Evolutionary conservation across 129 eudicot species (phyloP), one percentile per base, ranked within the genome.

Genomic region (Smallanthus sonchifolius): DNA sequence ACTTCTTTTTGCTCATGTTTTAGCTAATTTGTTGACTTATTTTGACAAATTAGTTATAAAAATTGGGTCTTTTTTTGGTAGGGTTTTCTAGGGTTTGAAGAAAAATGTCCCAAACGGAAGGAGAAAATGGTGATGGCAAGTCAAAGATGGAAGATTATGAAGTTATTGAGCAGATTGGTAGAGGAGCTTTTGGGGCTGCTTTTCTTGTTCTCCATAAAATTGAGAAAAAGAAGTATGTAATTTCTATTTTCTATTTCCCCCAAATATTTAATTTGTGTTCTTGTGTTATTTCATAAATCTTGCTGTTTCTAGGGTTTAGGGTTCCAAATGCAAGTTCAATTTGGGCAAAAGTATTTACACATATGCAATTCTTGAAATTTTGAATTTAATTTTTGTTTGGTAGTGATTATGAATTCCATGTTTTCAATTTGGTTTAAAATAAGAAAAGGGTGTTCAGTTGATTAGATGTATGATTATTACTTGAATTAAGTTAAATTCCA

Each of bases 111-210:
- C 80, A 76, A 77, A 89, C 83, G 92, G 89, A 81, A 79, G 72
- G 70, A 13, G 92, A 86, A 75, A 83, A 77, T 77, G 84, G 87
- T 16, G 92, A 86, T 80, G 51, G 76, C 35, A 79, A 77, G 85
- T 86, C 88, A 7, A 91, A 83, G 85, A 83, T 94, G 92, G 97
- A 88, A 42, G 96, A 85, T 49, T 95, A 95, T 77, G 90, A 95
- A 84, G 94, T 91, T 28, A 85, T 91, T 37, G 97, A 95, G 87
- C 99, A 91, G 89, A 91, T 95, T 88, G 99, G 99, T 24, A 91
- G 94, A 87, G 97, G 99, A 5, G 85, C 94, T 67, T 88, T 91
- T 80, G 97, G 97, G 44, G 89, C 96, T 66, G 93, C 96, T 65
- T 94, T 84, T 86, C 88, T 94, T 82, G 98, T 94, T 69, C 91